Evolutionary conservation across 805 yeast genomes (phyloP).

Genomic region (Candida argentea): DNA sequence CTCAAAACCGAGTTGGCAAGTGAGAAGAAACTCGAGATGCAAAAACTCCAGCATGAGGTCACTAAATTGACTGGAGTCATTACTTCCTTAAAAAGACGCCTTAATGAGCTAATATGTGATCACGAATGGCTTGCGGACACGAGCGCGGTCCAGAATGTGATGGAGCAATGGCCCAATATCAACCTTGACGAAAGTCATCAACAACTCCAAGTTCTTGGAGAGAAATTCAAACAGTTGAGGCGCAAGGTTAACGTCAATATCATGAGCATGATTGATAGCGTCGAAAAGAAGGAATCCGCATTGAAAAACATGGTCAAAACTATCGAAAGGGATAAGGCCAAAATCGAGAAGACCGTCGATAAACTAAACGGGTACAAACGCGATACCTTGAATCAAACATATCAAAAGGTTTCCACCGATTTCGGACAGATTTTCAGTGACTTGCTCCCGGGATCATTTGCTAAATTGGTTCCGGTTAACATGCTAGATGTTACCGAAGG

Average conservation of each 20-base stretch:
- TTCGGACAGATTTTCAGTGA: conserved; percentile 88
- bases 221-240: conserved; percentile 57
- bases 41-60: conserved; percentile 45
- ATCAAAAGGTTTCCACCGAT: conserved; percentile 78
- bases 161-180: conserved; percentile 54
- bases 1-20: conserved; percentile 34
- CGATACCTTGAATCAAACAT: conserved; percentile 72
- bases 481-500: conserved; percentile 83
- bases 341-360: conserved; percentile 79
- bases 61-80: conserved; percentile 36
- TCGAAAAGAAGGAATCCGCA: conserved; percentile 75
- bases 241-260: conserved; percentile 77
- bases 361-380: conserved; percentile 80
- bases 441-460: conserved; percentile 79
- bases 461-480: conserved; percentile 77
- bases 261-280: conserved; percentile 85
- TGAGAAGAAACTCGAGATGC: conserved; percentile 41
- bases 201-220: conserved; percentile 45
- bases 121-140: conserved; percentile 70
- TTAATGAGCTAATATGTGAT: conserved; percentile 40
- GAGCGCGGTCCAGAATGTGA: conserved; percentile 41
- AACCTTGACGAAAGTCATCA: conserved; percentile 54
- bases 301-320: conserved; percentile 74
- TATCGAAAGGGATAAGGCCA: conserved; percentile 78
- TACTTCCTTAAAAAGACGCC: conserved; percentile 22